phyloP scores from a whole-genome alignment of 2,329 filamentous ascomycete species.

The Calonectria leucothoes region DNA sequence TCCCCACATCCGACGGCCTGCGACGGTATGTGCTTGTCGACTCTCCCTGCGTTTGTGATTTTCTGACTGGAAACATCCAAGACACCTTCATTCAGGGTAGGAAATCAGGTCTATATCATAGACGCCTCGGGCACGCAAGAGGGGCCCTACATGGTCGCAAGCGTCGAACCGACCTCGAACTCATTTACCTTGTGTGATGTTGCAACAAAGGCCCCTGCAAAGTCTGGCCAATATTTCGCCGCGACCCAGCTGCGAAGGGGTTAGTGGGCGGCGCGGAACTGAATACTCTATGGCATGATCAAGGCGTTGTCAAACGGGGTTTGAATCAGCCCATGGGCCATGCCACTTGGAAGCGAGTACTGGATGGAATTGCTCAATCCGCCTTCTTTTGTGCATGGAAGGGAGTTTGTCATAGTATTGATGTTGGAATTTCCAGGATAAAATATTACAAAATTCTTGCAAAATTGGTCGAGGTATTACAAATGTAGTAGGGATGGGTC shows the following conservation, averaged over 20 bases:
- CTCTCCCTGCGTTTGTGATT: background rate
- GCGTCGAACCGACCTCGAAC: background rate
- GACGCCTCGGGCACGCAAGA: background rate
- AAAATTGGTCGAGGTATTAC: no score
- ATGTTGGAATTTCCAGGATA: no score
- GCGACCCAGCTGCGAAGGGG: background rate
- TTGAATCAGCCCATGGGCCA: no score
- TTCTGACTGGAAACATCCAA: background rate
- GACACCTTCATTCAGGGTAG: background rate
- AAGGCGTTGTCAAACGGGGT: no score
- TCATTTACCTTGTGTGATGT: background rate
- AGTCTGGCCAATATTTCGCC: background rate
- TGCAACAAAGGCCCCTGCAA: background rate
- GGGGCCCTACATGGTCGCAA: background rate
- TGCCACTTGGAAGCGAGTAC: no score
- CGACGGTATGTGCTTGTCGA: background rate
- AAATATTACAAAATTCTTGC: no score
- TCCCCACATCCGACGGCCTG: background rate
- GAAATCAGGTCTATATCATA: background rate
- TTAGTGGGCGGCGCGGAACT: background rate
- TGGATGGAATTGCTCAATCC: background rate
- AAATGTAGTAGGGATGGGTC: no score
- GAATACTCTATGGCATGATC: no score
- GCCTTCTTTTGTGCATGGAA: background rate
- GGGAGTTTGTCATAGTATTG: no score